phyloP scores from a whole-genome alignment of 2,329 filamentous ascomycete genomes.

The Parasarocladium wereldwijsianum region DNA sequence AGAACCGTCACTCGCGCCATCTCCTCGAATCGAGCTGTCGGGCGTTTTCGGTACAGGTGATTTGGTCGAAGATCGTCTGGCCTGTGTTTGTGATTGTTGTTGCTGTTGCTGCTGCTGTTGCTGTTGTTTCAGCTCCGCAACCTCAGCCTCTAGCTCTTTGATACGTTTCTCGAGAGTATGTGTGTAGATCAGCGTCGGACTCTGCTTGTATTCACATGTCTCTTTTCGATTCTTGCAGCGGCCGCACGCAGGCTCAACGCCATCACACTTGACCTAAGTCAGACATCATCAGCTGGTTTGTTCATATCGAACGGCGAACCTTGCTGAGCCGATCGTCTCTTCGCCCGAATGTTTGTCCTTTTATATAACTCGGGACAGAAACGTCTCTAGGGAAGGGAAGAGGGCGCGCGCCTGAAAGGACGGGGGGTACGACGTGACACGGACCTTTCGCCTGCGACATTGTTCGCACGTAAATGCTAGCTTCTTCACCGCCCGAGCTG shows the following conservation, averaged over 20 bases:
- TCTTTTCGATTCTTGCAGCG: conserved; percentile 41
- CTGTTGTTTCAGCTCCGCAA: conserved; percentile 15
- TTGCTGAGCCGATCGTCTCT: too few relatives aligned
- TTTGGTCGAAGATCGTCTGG: conserved; percentile 2
- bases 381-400: too few relatives aligned
- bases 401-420: too few relatives aligned
- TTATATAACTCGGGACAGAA: too few relatives aligned
- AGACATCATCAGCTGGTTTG: conserved; percentile 5
- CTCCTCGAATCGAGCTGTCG: conserved; percentile 1
- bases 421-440: too few relatives aligned
- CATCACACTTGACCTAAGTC: conserved; percentile 43
- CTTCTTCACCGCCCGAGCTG: conserved; percentile 21
- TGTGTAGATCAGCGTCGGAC: conserved; percentile 46
- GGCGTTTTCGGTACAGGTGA: conserved; percentile 2
- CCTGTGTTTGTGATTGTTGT: too few relatives aligned
- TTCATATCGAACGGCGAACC: too few relatives aligned
- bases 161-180: conserved; percentile 41
- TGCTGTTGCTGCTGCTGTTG: too few relatives aligned
- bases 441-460: conserved; percentile 45
- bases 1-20: conserved; percentile 3
- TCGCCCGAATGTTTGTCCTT: too few relatives aligned
- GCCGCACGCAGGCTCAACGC: conserved; percentile 42
- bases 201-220: conserved; percentile 43
- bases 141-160: conserved; percentile 38
- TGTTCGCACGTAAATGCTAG: conserved; percentile 46